A percentile compares a stretch with the other conserved stretches of the same genome.
These are phyloP conservation scores for Wallacemonas sp. DNA, from an alignment of 208 protist genomes.

Conservation along the genomic window DNA sequence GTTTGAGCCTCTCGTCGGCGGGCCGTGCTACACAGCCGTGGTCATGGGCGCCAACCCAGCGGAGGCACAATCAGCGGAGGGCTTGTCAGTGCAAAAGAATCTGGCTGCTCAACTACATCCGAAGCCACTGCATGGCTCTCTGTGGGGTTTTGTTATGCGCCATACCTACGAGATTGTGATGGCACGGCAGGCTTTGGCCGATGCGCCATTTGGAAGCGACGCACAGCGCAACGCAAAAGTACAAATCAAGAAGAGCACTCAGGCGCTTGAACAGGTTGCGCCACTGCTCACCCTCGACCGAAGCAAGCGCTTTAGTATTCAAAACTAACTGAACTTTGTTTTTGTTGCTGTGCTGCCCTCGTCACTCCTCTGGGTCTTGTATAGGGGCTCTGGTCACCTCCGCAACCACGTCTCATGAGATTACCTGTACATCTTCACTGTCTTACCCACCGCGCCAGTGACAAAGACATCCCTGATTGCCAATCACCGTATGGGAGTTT, in stretches of 20 bases:
- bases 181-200: background rate
- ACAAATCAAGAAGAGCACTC: conserved; percentile 4
- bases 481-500: too few species aligned
- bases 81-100: conserved; percentile 17
- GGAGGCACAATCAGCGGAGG: conserved; percentile 12
- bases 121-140: conserved; percentile 28
- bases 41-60: conserved; percentile 27
- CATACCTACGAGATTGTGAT: conserved; percentile 13
- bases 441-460: too few species aligned
- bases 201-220: conserved; percentile 9
- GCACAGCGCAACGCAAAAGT: conserved; percentile 10
- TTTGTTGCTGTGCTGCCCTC: background rate
- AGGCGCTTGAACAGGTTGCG: conserved; percentile 6
- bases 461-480: too few species aligned
- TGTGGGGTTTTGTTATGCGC: conserved; percentile 17
- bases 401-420: background rate
- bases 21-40: conserved; percentile 24
- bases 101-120: conserved; percentile 21
- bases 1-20: conserved; percentile 21
- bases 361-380: background rate
- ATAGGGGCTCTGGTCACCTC: background rate
- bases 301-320: conserved; percentile 15
- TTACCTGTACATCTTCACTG: too few species aligned
- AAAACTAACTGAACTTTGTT: background rate
- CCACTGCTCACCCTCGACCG: background rate